Percentiles rank a stretch among this genome's conserved stretches.
Evolutionary conservation across 148 eudicot genomes (phyloP).

Genomic region (Rhododendron ovatum): DNA sequence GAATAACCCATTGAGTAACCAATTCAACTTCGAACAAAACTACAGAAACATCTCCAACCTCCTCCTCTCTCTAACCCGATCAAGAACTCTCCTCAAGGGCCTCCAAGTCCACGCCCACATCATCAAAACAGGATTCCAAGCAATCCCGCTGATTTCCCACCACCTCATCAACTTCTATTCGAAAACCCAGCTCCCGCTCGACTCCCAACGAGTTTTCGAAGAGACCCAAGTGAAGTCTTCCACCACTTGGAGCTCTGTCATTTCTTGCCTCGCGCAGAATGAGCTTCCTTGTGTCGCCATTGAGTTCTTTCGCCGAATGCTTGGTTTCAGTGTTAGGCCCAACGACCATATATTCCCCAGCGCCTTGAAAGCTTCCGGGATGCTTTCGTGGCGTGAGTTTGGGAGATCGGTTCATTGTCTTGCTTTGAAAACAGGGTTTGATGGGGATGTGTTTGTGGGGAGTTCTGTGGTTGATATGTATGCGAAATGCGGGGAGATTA

Average conservation of each 20-base stretch:
- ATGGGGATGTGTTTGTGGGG: constrained; percentile 60
- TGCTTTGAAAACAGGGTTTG: constrained; percentile 56
- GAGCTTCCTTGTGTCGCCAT: constrained; percentile 33
- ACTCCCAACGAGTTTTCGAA: constrained; percentile 50
- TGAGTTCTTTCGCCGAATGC: constrained; percentile 28
- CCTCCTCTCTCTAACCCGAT: constrained; percentile 39
- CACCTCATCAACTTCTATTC: constrained; percentile 79
- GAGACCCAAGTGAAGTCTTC: constrained; percentile 47
- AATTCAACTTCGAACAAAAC: constrained; percentile 7
- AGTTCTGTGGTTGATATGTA: constrained; percentile 82
- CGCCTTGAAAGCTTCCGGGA: constrained; percentile 51
- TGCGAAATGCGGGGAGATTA: constrained; percentile 56
- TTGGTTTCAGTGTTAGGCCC: constrained; percentile 11
- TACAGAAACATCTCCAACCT: constrained; percentile 33
- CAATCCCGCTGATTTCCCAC: constrained; percentile 61
- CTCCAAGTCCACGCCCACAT: constrained; percentile 64
- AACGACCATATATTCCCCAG: constrained; percentile 39
- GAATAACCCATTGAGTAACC: background rate
- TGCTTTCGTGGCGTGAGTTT: constrained; percentile 29
- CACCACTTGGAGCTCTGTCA: constrained; percentile 49
- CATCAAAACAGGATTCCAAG: constrained; percentile 53
- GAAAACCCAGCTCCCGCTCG: constrained; percentile 47
- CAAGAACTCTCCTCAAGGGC: constrained; percentile 45
- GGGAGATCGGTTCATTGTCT: constrained; percentile 63
- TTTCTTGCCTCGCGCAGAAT: constrained; percentile 40